phyloP scores from a whole-genome alignment of 2,329 filamentous ascomycete genomes.

The Penicillium hordei region DNA sequence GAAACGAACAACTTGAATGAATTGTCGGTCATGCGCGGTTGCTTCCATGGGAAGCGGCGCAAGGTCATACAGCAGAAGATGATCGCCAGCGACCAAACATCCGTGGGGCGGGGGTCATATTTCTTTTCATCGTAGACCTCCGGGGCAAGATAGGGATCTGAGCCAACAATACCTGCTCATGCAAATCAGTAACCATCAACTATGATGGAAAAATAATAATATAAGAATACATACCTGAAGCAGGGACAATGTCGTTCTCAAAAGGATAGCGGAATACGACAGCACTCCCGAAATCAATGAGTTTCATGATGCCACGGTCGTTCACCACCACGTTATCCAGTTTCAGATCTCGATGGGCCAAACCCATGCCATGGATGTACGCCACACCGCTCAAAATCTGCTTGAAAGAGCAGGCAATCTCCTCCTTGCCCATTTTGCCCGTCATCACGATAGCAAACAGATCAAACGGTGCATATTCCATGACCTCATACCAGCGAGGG shows the following conservation, averaged over 20 bases:
- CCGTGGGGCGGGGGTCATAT: slow-evolving; percentile 90
- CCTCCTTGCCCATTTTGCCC: slow-evolving; percentile 89
- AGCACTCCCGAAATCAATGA: slow-evolving; percentile 97
- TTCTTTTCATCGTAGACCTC: slow-evolving; percentile 93
- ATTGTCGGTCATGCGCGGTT: slow-evolving; percentile 86
- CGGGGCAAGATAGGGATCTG: slow-evolving; percentile 93
- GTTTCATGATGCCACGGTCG: slow-evolving; percentile 96
- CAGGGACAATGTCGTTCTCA: slow-evolving; percentile 79
- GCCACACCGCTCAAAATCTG: slow-evolving; percentile 94
- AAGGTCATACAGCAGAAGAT: slow-evolving; percentile 99
- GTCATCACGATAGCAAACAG: slow-evolving; percentile 99
- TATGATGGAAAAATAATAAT: not conserved
- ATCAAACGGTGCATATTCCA: slow-evolving; percentile 97
- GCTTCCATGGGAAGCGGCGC: slow-evolving; percentile 94
- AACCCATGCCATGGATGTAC: slow-evolving; percentile 90
- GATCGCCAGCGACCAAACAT: slow-evolving; percentile 97
- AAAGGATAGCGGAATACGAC: slow-evolving; percentile 98
- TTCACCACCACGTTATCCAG: slow-evolving; percentile 98
- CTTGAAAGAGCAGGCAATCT: slow-evolving; percentile 85
- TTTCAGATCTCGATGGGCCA: slow-evolving; percentile 93
- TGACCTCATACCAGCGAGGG: slow-evolving; percentile 93
- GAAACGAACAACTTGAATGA: slow-evolving; percentile 92
- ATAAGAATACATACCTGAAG: slow-evolving; percentile 63
- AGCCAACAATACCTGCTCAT: slow-evolving; percentile 68
- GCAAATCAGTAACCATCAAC: slow-evolving; percentile 11